Evolutionary conservation across 768 basidiomycete species (phyloP), one percentile per base, ranked within the genome.

Genomic region (Dacryopinax primogenitus): DNA sequence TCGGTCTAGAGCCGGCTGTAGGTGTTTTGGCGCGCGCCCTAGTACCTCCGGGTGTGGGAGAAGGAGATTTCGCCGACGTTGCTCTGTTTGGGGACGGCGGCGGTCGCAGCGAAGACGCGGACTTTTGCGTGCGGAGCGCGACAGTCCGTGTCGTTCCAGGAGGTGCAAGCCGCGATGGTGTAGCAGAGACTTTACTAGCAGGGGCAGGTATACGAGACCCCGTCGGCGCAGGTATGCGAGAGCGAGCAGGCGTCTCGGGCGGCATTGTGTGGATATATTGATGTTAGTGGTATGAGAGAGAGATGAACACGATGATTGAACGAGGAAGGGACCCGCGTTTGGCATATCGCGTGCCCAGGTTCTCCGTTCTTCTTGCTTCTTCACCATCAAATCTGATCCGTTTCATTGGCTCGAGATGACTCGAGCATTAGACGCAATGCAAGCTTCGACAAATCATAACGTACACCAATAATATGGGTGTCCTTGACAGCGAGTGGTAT

Each of bases 211-310:
- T 39, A 39, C 37, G 37, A 39, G 37, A 39, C 12, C 37, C 37
- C n/a, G 37, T 39, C n/a, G 37, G 12, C 30, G 51, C 26, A 28
- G 51, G 51, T 58, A 58, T 58, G 32, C 51, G 51, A 58, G 51
- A 58, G 12, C 51, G 3, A 26, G 51, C 13, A 9, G 51, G 51
- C 4, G 51, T 3, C 30, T 58, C 51, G 32, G 51, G 26, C 15
- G 51, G 51, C 51, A 58, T 58, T 3, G 51, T 58, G 21, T 3
- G 51, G 51, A 30, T 58, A 58, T 58, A 58, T 58, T 47, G 11
- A 15, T 58, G 30, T 30, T 58, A 30, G 51, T 28, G 51, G 51
- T 58, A 58, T 58, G 30, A 30, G 9, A 13, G 51, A 28, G 51
- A 28, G 51, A 6, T 21, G 30, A 3, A 30, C 30, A 32, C 51